Conservation (phyloP, 2,329 filamentous ascomycete species). For the Fusarium nisikadoi region DNA sequence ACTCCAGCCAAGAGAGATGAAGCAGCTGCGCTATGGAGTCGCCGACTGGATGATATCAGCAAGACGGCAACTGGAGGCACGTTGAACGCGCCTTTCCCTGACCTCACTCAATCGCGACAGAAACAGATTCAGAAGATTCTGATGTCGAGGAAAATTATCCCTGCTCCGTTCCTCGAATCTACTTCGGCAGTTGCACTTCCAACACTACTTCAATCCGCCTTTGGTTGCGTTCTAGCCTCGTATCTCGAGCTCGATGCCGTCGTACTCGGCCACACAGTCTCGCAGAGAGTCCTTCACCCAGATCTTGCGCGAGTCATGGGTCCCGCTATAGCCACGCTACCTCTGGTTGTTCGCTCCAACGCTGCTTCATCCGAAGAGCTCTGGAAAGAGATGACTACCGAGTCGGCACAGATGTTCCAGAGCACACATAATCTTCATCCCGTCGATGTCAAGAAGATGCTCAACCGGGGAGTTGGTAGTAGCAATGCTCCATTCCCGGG, state of each 20-base stretch:
- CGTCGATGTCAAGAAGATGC: slow-evolving; percentile 22
- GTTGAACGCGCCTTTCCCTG: slow-evolving; percentile 9
- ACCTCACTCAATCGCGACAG: slow-evolving; percentile 17
- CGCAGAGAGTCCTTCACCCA: slow-evolving; percentile 10
- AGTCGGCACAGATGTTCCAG: slow-evolving; percentile 5
- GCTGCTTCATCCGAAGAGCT: not conserved
- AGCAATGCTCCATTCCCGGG: slow-evolving; percentile 12
- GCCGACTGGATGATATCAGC: not conserved
- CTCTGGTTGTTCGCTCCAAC: slow-evolving; percentile 10
- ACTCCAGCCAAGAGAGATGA: not conserved
- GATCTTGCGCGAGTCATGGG: slow-evolving; percentile 1
- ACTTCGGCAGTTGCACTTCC: not conserved
- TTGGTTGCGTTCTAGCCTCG: slow-evolving; percentile 15
- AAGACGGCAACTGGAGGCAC: not conserved
- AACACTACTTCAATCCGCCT: slow-evolving; percentile 11
- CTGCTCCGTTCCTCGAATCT: not conserved
- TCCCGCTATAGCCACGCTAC: slow-evolving; percentile 18
- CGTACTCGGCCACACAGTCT: slow-evolving; percentile 11
- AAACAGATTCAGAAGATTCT: slow-evolving; percentile 10
- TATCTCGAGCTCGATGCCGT: slow-evolving; percentile 7
- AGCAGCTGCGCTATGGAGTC: not conserved
- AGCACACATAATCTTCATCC: slow-evolving; percentile 11
- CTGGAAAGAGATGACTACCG: slow-evolving; percentile 5
- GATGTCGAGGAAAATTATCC: not conserved
- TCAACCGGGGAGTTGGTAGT: not conserved